A percentile compares a stretch with the other conserved stretches of the same genome.
These are phyloP conservation scores for Chlamydomonas schloesseri DNA, from an alignment of 139 green algal species.

Conservation along the genomic window DNA sequence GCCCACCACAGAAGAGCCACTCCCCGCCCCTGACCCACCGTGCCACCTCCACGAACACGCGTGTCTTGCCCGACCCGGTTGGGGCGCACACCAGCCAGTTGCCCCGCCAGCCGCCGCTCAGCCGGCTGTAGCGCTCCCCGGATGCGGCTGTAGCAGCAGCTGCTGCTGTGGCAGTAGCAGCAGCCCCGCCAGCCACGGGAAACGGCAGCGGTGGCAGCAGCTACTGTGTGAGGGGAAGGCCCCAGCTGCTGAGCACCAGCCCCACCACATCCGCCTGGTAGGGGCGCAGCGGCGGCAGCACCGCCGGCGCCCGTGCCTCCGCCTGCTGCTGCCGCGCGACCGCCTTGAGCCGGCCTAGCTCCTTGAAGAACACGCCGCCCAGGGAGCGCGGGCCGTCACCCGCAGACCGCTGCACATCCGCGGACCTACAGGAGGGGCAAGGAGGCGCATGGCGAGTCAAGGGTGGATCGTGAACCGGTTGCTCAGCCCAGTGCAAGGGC, in stretches of 20 bases:
- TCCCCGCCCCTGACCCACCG: too few relatives aligned
- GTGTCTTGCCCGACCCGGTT: conserved; percentile 53
- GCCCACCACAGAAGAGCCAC: too few relatives aligned
- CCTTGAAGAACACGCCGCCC: not conserved
- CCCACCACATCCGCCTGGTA: not conserved
- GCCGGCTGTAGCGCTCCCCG: too few relatives aligned
- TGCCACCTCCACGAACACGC: conserved; percentile 49
- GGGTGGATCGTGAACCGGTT: not conserved
- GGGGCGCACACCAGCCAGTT: conserved; percentile 54
- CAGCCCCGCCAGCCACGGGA: not conserved
- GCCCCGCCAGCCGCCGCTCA: not conserved
- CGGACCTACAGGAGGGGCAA: not conserved
- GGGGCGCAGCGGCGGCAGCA: not conserved
- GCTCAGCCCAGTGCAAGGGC: too few relatives aligned
- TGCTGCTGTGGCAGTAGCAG: not conserved
- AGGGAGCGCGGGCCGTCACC: not conserved
- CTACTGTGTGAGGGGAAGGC: not conserved
- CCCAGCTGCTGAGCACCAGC: not conserved
- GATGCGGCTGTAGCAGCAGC: too few relatives aligned
- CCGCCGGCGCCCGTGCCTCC: not conserved
- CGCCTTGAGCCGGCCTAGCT: not conserved
- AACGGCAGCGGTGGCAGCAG: too few relatives aligned
- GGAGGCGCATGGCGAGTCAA: not conserved
- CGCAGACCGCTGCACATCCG: not conserved
- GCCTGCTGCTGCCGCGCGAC: not conserved